Evolutionary conservation across 768 basidiomycete species (phyloP).

Genomic region (Boletus rufocinnamomeus): DNA sequence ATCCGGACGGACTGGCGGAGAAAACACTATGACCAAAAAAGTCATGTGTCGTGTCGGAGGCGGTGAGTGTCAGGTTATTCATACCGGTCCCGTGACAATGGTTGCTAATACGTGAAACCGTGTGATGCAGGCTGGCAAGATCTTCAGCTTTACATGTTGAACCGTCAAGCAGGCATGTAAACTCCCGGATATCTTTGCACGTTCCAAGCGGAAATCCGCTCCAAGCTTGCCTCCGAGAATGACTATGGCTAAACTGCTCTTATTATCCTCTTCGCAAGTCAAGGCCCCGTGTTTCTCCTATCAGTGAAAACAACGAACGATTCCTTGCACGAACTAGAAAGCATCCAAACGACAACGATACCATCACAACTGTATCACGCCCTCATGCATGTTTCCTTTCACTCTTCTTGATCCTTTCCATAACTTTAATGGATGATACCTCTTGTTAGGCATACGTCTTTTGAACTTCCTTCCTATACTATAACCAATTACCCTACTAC

Average conservation of each 20-base stretch:
- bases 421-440: constrained; percentile 3
- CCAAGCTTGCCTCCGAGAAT: neutral
- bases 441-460: constrained; percentile 3
- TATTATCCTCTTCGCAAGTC: neutral
- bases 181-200: neutral
- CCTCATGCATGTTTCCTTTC: constrained; percentile 18
- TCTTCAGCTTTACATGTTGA: constrained; percentile 72
- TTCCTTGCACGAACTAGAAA: constrained; percentile 32
- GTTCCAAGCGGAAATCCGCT: neutral
- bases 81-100: neutral
- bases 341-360: constrained; percentile 30
- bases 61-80: constrained; percentile 48
- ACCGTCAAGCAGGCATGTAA: constrained; percentile 70
- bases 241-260: neutral
- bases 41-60: constrained; percentile 92
- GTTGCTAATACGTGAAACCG: constrained; percentile 3
- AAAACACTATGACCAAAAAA: constrained; percentile 61
- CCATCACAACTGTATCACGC: constrained; percentile 29
- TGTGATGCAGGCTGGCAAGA: constrained; percentile 70
- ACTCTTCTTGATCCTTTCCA: constrained; percentile 7
- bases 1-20: constrained; percentile 44
- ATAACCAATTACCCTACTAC: constrained; percentile 18
- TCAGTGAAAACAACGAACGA: constrained; percentile 19
- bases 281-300: constrained; percentile 10
- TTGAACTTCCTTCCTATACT: neutral